Base-by-base conservation (phyloP, 768 basidiomycete genomes). In the Tubosaeta sp. region DNA sequence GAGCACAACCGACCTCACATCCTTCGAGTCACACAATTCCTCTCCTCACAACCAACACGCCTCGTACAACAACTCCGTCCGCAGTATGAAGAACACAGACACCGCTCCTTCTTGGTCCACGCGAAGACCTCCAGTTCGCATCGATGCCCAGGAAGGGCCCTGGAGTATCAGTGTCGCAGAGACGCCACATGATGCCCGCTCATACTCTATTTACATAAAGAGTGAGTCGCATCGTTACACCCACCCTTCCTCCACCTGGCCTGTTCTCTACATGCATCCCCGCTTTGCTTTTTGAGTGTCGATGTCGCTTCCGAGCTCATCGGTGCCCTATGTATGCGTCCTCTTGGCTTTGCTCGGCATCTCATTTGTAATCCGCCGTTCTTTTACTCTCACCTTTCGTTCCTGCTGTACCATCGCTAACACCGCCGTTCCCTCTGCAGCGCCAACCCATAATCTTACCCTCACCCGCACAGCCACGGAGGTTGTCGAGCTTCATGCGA, bases 111-210 rank as follows among this genome's bases (percentile, higher is more conserved):
- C 71, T 51, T 67, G 71, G 35, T 66, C 69, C 59, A 68, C 50
- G 52, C 68, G 78, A 58, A 73, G 78, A 63, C 77, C 70, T 50
- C 78, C 77, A 38, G 75, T 82, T 30, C 80, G 87, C 43, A 76
- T 84, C 55, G 87, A 90, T 66, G 75, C 76, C 38, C 82, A 88
- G 69, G 87, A 90, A 62, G 88, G 87, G 13, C 88, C 83, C 21
- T 94, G 91, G 91, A 83, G 82, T 61, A 82, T 94, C 65, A 89
- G 87, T 66, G 89, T 92, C 56, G 91, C 91, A 56, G 88, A 91
- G 73, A 85, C 82, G 46, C 87, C 87, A 21, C 79, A 89, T 66
- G 84, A 87, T 69, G 65, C 82, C 41, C 74, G 76, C 57, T 68
- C 67, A 50, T 93, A 86, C 73, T 85, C 80, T 65, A 78, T 93